Evolutionary conservation across 148 eudicot species (phyloP).

Genomic region (Vaccinium corymbosum): DNA sequence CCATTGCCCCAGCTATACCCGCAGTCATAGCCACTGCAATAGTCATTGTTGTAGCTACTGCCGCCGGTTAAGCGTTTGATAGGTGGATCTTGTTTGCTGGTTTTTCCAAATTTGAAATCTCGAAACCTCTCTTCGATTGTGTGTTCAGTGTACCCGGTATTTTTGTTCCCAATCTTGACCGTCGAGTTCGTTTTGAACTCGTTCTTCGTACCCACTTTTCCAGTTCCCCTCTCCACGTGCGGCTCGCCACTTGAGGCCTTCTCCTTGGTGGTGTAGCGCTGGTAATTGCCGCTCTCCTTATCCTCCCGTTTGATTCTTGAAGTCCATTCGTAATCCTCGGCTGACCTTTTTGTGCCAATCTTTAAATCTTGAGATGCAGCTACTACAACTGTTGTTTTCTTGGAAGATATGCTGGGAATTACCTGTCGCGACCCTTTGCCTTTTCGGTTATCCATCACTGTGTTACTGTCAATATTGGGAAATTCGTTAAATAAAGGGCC

Average conservation of each 20-base stretch:
- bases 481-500: too few relatives aligned
- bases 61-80: too few relatives aligned
- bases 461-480: too few relatives aligned
- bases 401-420: not conserved
- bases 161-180: not conserved
- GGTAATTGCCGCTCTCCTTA: not conserved
- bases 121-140: not conserved
- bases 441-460: not conserved
- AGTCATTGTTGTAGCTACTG: not conserved
- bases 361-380: not conserved
- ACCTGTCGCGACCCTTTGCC: not conserved
- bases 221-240: not conserved
- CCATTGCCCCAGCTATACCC: too few relatives aligned
- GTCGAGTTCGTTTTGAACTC: not conserved
- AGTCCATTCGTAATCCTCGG: not conserved
- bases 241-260: not conserved
- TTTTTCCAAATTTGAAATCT: not conserved
- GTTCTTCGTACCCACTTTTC: not conserved
- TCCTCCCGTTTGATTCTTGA: not conserved
- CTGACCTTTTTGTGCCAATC: not conserved
- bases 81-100: not conserved
- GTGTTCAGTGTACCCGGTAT: not conserved
- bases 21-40: not conserved
- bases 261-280: not conserved
- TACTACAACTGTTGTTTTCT: not conserved